Base-by-base conservation (phyloP, 768 basidiomycete genomes). In the Tephrocybe sp. region DNA sequence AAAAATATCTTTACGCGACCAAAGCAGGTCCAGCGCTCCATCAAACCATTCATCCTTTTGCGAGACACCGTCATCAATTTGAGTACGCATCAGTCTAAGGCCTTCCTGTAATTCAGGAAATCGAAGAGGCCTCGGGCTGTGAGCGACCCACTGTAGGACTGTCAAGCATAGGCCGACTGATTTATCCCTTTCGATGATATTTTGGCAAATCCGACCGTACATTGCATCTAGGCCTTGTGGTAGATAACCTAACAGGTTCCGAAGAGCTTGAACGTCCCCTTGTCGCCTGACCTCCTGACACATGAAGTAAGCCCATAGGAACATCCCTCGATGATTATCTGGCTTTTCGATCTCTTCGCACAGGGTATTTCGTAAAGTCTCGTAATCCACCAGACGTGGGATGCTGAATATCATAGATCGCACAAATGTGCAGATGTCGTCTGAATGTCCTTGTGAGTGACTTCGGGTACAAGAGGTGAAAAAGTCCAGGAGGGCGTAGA, bases 1-100 rank as follows among this genome's bases (percentile, higher is more conserved):
- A 20, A 51, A 43, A 18, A 51, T 45, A 30, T 51, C 50, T 39
- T 45, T 21, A 3, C 26, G 50, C 30, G 44, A 45, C 50, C 50
- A 51, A 15, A 51, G 44, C 11, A 39, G 44, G 20, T 37, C 28
- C 24, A 37, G 39, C 12, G 25, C 20, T 11, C 44, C 18, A 26
- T 51, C 43, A 20, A 38, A 45, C 28, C 17, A 20, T 15, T 51
- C 36, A 4, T 51, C 44, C 12, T 23, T 25, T 10, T 15, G 20
- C 18, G 20, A 39, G 3, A 14, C 11, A 5, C 18, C 15, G 14
- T 37, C 15, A 12, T 45, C 20, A 38, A 6, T 15, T 15, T 10
- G 17, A n/a, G 26, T 15, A 7, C 28, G 28, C 50, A 45, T 45
- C 37, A 37, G 18, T 20, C 21, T 37, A 1, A 51, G 37, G 14